These are phyloP conservation scores for Lipomyces sp. DNA, from an alignment of 805 yeast species.

Conservation along the genomic window DNA sequence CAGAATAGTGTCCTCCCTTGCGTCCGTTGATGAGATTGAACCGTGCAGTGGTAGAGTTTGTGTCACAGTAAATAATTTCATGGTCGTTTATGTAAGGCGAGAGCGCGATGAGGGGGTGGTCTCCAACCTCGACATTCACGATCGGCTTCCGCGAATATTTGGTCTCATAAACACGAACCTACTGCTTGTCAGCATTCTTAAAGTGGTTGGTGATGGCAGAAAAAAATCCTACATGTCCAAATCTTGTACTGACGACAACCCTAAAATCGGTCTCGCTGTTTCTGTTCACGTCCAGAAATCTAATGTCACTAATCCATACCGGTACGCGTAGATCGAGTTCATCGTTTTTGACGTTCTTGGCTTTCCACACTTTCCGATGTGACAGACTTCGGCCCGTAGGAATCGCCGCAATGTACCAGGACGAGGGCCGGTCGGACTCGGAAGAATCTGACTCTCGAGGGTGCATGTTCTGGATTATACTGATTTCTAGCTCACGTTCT, in stretches of 20 bases:
- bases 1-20: constrained; percentile 67
- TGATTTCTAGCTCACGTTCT: constrained; percentile 66
- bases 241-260: constrained; percentile 68
- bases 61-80: constrained; percentile 71
- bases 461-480: constrained; percentile 19
- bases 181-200: background rate
- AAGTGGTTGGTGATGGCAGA: background rate
- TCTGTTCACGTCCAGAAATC: constrained; percentile 50
- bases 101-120: constrained; percentile 57
- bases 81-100: constrained; percentile 47
- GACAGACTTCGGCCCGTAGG: constrained; percentile 14
- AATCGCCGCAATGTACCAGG: constrained; percentile 15
- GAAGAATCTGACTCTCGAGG: constrained; percentile 1
- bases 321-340: constrained; percentile 80
- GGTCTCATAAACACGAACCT: constrained; percentile 67
- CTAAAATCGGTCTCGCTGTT: constrained; percentile 49
- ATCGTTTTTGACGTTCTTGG: constrained; percentile 82
- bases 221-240: constrained; percentile 55
- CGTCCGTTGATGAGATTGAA: constrained; percentile 58
- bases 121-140: constrained; percentile 57
- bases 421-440: background rate
- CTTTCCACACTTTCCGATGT: constrained; percentile 57
- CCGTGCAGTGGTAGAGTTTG: constrained; percentile 66
- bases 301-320: constrained; percentile 70
- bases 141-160: constrained; percentile 70